Evolutionary conservation across 1,139 yeast genomes (phyloP), one percentile per base, ranked within the genome.

Genomic region (Scheffersomyces parashehatae): DNA sequence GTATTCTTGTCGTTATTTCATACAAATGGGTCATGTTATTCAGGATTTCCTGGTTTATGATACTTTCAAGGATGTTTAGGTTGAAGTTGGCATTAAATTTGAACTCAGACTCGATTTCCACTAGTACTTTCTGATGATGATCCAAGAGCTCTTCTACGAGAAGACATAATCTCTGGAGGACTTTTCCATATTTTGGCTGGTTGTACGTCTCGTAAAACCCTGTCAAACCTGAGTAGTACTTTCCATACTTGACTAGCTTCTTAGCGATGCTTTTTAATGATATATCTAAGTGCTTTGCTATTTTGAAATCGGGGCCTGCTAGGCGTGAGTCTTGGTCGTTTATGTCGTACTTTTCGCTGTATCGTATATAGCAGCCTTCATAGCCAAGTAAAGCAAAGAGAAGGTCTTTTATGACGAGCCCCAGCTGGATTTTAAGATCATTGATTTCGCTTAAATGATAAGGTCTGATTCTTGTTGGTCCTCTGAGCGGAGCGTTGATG

Each of bases 291-390:
- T 82, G 82, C 53, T 82, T 84, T 33, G 87, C 85, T 28, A 88
- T 77, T 50, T 81, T 77, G 63, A 77, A 90, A 46, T 86, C 93
- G 1, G 96, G 95, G 0, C 96, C 96, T 13, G 60, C 62, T 4
- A 85, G 66, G 37, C 77, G 58, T 9, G 64, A 54, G 6, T 58
- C 59, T 3, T 59, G 46, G 14, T 65, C 61, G 0, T 49, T 41
- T 0, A 81, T 80, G 54, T 83, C 80, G 54, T 79, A 88, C 28
- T 73, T 70, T 40, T 81, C 87, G 36, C 84, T 75, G 57, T 79
- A 88, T 37, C 91, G 70, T 26, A 93, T 81, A 54, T 85, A 89
- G 30, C 74, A 73, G 0, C 98, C 97, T 60, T 90, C 96, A 36
- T 80, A 68, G 0, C 98, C 98, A 40, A 83, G 55, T 24, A 93